Base-by-base conservation (phyloP, 2,329 filamentous ascomycete species). In the Didymella exigua region DNA sequence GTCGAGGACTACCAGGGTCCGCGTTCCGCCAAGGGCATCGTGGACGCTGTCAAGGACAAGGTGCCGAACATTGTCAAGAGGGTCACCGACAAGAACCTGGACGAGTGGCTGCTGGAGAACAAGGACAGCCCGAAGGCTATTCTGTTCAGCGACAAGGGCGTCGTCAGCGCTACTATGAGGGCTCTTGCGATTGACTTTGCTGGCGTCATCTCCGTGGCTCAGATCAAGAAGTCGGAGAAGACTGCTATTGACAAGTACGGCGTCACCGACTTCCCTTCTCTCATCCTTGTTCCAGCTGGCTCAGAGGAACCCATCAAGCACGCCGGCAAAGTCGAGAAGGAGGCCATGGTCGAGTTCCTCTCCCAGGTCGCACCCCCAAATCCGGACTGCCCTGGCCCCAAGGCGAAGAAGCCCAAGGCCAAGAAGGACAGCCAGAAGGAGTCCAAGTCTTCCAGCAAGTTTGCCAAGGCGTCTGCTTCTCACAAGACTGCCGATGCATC, bases 21-120 rank as follows among this genome's bases (percentile, higher is more conserved):
- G 11, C 86, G 95, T 57, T 89, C 83, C 4, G 90, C 93, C n/a
- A 92, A 91, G 70, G 90, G 79, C 50, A 98, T 99, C 59, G 88
- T 92, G 30, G 90, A 96, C 49, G 87, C 90, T 6, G 89, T 98
- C 47, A 85, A 90, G 46, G 86, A 90, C 66, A 91, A 89, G 76
- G 96, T 99, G 66, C 92, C 91, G 64, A 98, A 98, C 77, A 88
- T 95, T 68, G 93, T 99, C 37, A 89, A 89, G 72, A 85, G 86
- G 59, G 79, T 97, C 42, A 86, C 87, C 14, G 91, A 96, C 75
- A 90, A 90, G 76, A 88, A 90, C 40, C 69, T 96, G 31, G 87
- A 91, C 53, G 78, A 79, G 11, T 99, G 93, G 84, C 75, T 97
- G 44, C 77, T 79, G 9, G 82, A 84, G 54, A 82, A 84, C 38